These are phyloP conservation scores for Lactarius hatsudake DNA, from an alignment of 768 basidiomycete genomes.

Conservation along the genomic window DNA sequence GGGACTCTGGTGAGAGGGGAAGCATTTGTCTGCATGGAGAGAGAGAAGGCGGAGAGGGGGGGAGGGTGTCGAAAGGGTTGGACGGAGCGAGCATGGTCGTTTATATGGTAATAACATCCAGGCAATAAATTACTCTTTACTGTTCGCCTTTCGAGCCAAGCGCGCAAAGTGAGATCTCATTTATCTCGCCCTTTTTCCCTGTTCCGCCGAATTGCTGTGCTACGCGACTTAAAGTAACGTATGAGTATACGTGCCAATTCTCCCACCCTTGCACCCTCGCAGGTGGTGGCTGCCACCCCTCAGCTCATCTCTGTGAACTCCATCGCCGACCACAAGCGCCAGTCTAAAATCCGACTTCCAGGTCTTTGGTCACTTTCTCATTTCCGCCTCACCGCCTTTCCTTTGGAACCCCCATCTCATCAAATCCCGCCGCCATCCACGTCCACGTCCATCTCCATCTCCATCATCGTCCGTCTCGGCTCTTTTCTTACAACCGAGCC, in stretches of 20 bases:
- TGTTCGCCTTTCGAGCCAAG: background rate
- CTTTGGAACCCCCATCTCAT: background rate
- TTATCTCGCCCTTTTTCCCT: background rate
- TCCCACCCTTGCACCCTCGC: background rate
- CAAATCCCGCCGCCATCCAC: slow-evolving; percentile 1
- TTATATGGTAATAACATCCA: slow-evolving; percentile 19
- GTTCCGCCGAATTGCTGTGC: background rate
- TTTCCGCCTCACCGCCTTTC: slow-evolving; percentile 19
- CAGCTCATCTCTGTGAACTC: background rate
- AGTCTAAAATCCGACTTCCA: background rate
- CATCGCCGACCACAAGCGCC: background rate
- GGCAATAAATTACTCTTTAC: slow-evolving; percentile 14
- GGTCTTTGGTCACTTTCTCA: slow-evolving; percentile 6
- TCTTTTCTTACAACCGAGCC: slow-evolving; percentile 2
- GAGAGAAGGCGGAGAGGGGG: background rate
- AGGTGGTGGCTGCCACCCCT: background rate
- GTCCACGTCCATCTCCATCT: slow-evolving; percentile 8
- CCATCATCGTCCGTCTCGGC: slow-evolving; percentile 11
- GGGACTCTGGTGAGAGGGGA: slow-evolving; percentile 35
- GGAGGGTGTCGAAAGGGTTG: slow-evolving; percentile 14
- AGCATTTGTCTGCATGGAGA: background rate
- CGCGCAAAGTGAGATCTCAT: background rate
- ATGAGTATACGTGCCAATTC: background rate
- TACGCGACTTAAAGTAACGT: background rate
- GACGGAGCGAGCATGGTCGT: slow-evolving; percentile 15